Conservation (phyloP, 305 asterid species). For the Fraxinus baroniana region DNA sequence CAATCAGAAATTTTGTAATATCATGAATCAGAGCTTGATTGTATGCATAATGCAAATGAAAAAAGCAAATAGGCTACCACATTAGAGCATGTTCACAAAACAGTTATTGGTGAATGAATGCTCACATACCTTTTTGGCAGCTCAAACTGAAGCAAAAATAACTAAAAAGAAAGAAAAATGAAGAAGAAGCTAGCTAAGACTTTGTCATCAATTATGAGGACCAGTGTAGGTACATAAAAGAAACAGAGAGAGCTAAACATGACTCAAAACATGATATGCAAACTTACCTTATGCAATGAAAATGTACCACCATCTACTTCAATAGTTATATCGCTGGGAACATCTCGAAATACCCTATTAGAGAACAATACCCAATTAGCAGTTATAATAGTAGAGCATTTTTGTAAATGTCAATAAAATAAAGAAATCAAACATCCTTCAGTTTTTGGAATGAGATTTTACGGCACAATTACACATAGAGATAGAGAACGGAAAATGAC, state of each 20-base stretch:
- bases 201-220: background rate
- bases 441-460: background rate
- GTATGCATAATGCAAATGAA: background rate
- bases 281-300: slow-evolving; percentile 76
- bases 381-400: background rate
- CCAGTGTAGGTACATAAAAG: background rate
- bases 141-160: background rate
- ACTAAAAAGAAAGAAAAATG: background rate
- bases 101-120: background rate
- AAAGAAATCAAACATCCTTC: background rate
- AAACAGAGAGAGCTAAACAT: background rate
- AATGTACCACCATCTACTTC: slow-evolving; percentile 67
- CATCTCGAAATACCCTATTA: slow-evolving; percentile 83
- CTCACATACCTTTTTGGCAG: slow-evolving; percentile 10
- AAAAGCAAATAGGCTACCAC: background rate
- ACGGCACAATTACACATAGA: background rate
- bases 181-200: background rate
- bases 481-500: background rate
- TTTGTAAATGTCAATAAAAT: slow-evolving; percentile 3
- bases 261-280: slow-evolving; percentile 11
- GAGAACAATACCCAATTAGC: slow-evolving; percentile 5
- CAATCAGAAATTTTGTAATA: background rate
- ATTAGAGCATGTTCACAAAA: background rate
- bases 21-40: background rate
- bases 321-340: slow-evolving; percentile 72